Evolutionary conservation across 2,329 filamentous ascomycete genomes (phyloP).

Genomic region (Grosmannia serpens): DNA sequence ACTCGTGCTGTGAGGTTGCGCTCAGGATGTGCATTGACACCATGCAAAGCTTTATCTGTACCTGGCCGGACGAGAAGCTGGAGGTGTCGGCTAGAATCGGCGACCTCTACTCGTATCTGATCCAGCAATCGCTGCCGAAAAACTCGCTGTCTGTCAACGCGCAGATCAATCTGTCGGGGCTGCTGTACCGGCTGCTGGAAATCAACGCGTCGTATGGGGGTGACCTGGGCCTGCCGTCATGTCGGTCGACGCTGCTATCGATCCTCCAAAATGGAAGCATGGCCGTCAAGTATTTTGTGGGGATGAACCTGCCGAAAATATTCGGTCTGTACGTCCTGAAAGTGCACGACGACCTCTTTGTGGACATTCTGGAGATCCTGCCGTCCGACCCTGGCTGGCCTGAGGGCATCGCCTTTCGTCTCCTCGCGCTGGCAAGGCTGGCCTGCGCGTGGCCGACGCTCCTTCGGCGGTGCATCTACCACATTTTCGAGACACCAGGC

Average conservation of each 20-base stretch:
- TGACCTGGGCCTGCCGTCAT: conserved; percentile 43
- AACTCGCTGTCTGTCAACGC: conserved; percentile 59
- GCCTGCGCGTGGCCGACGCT: conserved; percentile 79
- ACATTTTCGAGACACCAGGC: conserved; percentile 85
- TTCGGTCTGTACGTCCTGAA: conserved; percentile 77
- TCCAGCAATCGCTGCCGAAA: conserved; percentile 53
- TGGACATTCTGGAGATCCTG: conserved; percentile 72
- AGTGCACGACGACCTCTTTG: conserved; percentile 71
- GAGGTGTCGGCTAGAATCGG: conserved; percentile 54
- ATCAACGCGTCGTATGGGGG: conserved; percentile 56
- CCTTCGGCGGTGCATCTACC: conserved; percentile 76
- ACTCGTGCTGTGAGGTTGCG: conserved; percentile 64
- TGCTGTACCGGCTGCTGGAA: conserved; percentile 61
- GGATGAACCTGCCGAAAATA: conserved; percentile 55
- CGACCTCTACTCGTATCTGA: conserved; percentile 71
- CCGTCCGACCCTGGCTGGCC: conserved; percentile 57
- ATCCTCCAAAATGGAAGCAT: conserved; percentile 58
- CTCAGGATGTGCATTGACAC: conserved; percentile 56
- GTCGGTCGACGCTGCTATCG: conserved; percentile 60
- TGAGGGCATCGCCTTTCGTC: conserved; percentile 76
- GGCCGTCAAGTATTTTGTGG: conserved; percentile 64
- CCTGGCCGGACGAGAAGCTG: conserved; percentile 51
- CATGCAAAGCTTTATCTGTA: conserved; percentile 48
- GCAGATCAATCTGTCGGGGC: conserved; percentile 52
- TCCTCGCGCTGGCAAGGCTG: conserved; percentile 64